Percentiles rank a stretch among this genome's conserved stretches.
Evolutionary conservation across 1,139 yeast genomes (phyloP).

Genomic region (Kurtzmaniella quercitrusa): DNA sequence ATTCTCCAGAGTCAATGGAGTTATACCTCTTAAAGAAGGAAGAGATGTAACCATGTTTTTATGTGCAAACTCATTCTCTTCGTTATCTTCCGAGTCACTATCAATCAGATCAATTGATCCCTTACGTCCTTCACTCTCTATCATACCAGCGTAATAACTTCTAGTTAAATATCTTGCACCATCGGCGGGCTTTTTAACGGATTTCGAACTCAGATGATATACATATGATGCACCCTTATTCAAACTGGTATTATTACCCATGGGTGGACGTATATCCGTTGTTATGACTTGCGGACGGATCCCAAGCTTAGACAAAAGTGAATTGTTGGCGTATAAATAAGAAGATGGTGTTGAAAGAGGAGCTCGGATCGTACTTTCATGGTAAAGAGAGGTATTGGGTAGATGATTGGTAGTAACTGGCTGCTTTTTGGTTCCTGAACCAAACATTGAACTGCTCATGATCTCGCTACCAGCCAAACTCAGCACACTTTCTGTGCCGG

Average conservation of each 20-base stretch:
- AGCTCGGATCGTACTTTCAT: constrained; percentile 29
- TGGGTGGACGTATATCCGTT: constrained; percentile 11
- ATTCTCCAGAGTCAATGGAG: constrained; percentile 7
- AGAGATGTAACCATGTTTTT: constrained; percentile 3
- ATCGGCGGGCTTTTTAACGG: not conserved
- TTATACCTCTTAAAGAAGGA: constrained; percentile 4
- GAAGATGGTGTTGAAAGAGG: constrained; percentile 25
- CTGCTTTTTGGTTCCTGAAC: not conserved
- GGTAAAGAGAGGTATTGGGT: constrained; percentile 31
- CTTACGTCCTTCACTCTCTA: not conserved
- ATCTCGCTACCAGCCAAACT: not conserved
- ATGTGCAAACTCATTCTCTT: constrained; percentile 8
- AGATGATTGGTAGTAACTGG: constrained; percentile 14
- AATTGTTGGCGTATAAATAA: constrained; percentile 30
- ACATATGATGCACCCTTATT: not conserved
- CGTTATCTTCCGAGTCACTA: constrained; percentile 8
- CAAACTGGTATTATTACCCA: constrained; percentile 3
- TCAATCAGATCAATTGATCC: not conserved
- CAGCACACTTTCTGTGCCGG: not conserved
- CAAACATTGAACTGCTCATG: not conserved
- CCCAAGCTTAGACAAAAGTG: constrained; percentile 37
- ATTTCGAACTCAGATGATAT: not conserved
- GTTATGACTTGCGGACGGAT: constrained; percentile 43
- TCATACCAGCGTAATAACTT: not conserved
- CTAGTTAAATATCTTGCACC: constrained; percentile 9